phyloP scores from a whole-genome alignment of 768 basidiomycete genomes.

The Boletus tylopilopsis region DNA sequence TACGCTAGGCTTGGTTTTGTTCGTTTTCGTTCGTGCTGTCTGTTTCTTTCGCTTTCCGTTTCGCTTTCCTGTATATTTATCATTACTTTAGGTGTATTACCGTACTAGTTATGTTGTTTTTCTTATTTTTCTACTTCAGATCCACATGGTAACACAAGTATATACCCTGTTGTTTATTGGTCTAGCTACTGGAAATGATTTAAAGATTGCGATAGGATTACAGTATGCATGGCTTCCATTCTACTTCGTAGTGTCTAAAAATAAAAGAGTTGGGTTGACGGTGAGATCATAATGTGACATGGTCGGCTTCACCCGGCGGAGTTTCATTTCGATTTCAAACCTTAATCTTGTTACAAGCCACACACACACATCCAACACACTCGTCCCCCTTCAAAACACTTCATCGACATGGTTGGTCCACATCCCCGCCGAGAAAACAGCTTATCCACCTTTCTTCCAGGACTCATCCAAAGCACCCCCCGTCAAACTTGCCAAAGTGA shows the following conservation, averaged over 20 bases:
- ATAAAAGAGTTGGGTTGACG: too few species aligned
- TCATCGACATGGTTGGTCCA: slow-evolving; percentile 24
- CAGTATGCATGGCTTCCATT: too few species aligned
- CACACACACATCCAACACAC: slow-evolving; percentile 11
- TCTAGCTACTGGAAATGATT: too few species aligned
- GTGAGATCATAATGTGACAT: too few species aligned
- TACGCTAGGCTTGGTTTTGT: slow-evolving; percentile 8
- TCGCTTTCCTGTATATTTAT: slow-evolving; percentile 23
- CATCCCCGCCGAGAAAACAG: too few species aligned
- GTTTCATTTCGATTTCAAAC: slow-evolving; percentile 11
- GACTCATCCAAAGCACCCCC: slow-evolving; percentile 85
- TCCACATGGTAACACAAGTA: slow-evolving; percentile 1
- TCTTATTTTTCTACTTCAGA: neutral
- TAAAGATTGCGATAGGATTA: too few species aligned
- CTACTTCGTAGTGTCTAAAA: too few species aligned
- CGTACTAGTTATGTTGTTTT: slow-evolving; percentile 6
- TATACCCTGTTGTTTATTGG: too few species aligned
- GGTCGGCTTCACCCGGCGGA: slow-evolving; percentile 21
- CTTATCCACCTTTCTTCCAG: slow-evolving; percentile 32
- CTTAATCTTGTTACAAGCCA: slow-evolving; percentile 19
- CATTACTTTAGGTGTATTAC: slow-evolving; percentile 14
- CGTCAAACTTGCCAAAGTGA: slow-evolving; percentile 96
- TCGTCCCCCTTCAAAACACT: neutral
- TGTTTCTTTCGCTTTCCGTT: slow-evolving; percentile 10
- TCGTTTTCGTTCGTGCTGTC: slow-evolving; percentile 18